Conservation (phyloP, 352 stramenopile genomes). For the Pythium brachiatum region DNA sequence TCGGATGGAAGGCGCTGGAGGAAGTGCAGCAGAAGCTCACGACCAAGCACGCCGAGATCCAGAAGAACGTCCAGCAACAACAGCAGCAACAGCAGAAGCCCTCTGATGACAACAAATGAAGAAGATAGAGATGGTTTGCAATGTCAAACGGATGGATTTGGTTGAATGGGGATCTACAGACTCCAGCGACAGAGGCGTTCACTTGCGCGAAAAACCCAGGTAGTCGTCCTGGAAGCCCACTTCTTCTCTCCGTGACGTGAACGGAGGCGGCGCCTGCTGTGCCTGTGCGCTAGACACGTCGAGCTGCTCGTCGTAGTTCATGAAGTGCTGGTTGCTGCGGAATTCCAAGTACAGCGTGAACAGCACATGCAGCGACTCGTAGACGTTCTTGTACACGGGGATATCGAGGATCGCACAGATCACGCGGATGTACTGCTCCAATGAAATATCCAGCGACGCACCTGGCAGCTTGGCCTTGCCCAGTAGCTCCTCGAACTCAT, state of each 20-base stretch:
- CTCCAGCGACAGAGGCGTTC: neutral
- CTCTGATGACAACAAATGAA: neutral
- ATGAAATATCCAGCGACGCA: slow-evolving; percentile 87
- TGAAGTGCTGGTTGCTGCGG: slow-evolving; percentile 92
- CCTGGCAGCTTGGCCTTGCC: slow-evolving; percentile 66
- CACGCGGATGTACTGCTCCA: slow-evolving; percentile 93
- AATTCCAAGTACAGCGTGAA: slow-evolving; percentile 94
- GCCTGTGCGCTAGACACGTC: slow-evolving; percentile 22
- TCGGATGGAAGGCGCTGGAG: slow-evolving; percentile 73
- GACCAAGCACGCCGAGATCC: slow-evolving; percentile 24
- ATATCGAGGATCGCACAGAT: slow-evolving; percentile 94
- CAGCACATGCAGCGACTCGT: slow-evolving; percentile 94
- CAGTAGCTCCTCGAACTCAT: slow-evolving; percentile 84
- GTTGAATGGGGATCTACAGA: neutral
- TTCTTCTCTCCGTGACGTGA: slow-evolving; percentile 36
- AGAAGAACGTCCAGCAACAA: slow-evolving; percentile 11
- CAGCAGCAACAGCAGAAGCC: slow-evolving; percentile 4
- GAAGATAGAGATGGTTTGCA: neutral
- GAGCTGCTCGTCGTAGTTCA: slow-evolving; percentile 73
- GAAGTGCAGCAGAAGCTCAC: slow-evolving; percentile 74
- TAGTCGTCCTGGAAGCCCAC: slow-evolving; percentile 34
- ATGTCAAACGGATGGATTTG: neutral
- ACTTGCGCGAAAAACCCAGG: slow-evolving; percentile 38
- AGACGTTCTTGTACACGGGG: slow-evolving; percentile 92
- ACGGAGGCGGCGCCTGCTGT: slow-evolving; percentile 27